Conservation (phyloP, 192 early-diverging fungal species). For the Oehlia diaphana region DNA sequence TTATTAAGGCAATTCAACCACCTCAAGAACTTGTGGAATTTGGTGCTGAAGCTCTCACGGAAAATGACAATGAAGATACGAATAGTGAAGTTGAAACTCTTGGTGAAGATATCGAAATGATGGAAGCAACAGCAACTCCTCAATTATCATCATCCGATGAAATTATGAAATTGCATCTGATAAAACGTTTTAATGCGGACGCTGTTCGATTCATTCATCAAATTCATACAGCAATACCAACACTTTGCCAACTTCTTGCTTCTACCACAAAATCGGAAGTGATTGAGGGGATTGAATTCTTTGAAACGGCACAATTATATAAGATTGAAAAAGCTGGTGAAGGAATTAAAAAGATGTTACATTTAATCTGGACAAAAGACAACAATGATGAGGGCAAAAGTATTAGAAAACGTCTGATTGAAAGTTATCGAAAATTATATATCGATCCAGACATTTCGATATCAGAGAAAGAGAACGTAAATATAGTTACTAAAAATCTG, state of each 20-base stretch:
- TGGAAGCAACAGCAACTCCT: conserved; percentile 32
- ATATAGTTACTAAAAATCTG: conserved; percentile 68
- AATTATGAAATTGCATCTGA: conserved; percentile 45
- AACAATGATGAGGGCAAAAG: conserved; percentile 72
- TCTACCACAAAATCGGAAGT: conserved; percentile 93
- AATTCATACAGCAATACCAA: conserved; percentile 74
- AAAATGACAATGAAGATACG: conserved; percentile 28
- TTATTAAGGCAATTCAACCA: conserved; percentile 36
- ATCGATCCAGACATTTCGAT: conserved; percentile 59
- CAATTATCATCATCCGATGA: conserved; percentile 48
- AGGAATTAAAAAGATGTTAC: conserved; percentile 92
- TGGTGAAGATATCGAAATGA: conserved; percentile 34
- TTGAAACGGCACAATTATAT: conserved; percentile 81
- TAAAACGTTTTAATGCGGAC: conserved; percentile 81
- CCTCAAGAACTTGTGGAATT: conserved; percentile 34
- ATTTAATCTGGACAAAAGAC: conserved; percentile 86
- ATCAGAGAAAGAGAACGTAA: conserved; percentile 58
- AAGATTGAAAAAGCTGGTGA: conserved; percentile 80
- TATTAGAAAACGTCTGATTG: conserved; percentile 71
- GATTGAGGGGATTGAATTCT: conserved; percentile 94
- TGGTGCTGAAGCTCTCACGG: neutral
- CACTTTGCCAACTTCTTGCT: conserved; percentile 80
- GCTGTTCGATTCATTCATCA: conserved; percentile 85
- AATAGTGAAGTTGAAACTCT: conserved; percentile 34
- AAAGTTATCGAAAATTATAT: conserved; percentile 79